Base-by-base conservation (phyloP, 2,329 filamentous ascomycete genomes). In the Scedosporium aurantiacum region DNA sequence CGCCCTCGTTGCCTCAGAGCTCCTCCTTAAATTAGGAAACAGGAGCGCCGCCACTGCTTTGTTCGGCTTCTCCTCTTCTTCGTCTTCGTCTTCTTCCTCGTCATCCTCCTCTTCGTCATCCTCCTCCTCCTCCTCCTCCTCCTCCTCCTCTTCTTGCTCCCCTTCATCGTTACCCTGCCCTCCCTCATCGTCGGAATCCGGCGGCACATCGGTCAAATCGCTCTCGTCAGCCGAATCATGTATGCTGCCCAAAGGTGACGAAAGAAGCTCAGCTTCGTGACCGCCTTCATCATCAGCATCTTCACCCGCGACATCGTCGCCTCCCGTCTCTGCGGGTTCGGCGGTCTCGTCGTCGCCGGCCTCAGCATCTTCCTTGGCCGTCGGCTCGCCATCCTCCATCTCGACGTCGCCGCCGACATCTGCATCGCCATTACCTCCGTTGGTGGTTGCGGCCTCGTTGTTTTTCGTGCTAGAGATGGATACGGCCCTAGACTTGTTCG, bases 181-280 rank as follows among this genome's bases (percentile, higher is more conserved):
- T 32, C 80, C 78, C 47, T 85, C 80, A 54, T 84, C 80, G 59
- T 85, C 81, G 62, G 82, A 83, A 47, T 79, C 81, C 3, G 80
- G 73, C 27, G 83, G 77, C 4, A 85, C 80, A 63, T 89, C 86
- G 60, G 84, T 88, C 0, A 89, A 75, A 64, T 88, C 86, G 67
- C 85, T 88, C 70, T 89, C 86, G 61, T 87, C 84, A 64, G 82
- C 85, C 47, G 81, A 86, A 63, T 87, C 84, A 63, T 86, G 82
- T 6, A 85, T 73, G 63, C 82, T 89, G 5, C 80, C 82, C 0
- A 79, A 78, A 5, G 80, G 78, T 62, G 83, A 85, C 58, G 76
- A 82, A 37, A 63, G 32, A 12, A 58, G n/a, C 12, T 58, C 59
- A n/a, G 25, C 57, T 5, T 37, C 59, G 7, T 66, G 56, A 14